Evolutionary conservation across 164 flowering plant species (phyloP), one percentile per base, ranked within the genome.

Genomic region (Paratinospora sagittata): DNA sequence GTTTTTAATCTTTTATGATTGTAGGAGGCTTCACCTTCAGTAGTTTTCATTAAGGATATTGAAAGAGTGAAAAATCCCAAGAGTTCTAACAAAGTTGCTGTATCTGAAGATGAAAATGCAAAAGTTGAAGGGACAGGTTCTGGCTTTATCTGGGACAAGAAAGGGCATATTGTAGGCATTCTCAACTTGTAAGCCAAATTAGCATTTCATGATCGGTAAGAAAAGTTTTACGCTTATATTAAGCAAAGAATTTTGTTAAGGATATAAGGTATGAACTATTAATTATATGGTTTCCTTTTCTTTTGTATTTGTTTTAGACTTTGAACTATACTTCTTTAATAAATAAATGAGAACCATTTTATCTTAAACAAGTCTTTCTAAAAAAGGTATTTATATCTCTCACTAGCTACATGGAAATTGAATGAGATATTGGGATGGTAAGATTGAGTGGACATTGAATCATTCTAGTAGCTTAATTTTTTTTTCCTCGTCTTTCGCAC

Each of bases 101-200:
- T 70, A 26, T 57, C 17, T 9, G 87, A 85, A 24, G 91, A 86
- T 74, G 90, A 83, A 62, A 78, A 80, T 82, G 83, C 79, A 2
- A 90, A 85, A 80, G 87, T 90, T 70, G 91, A 93, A 84, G 98
- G 98, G 66, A 94, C 96, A 34, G 97, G 97, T 68, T 94, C 98
- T 0, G 97, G 98, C 63, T 92, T 94, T 78, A 79, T 94, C 8
- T 94, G 97, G 97, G 98, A 94, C 77, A 87, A 85, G 76, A 81
- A 77, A 80, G 98, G 97, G 55, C 97, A 94, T 81, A 92, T 94
- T 82, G 98, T 91, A 87, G 58, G 92, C 68, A 75, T 70, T 75
- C 73, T 43, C 62, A 74, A 27, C 72, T 67, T 66, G 60, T 41
- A 27, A 24, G 58, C 8, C 57, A 47, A 36, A 34, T 39, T 52